Evolutionary conservation across 75 land plant species (phyloP), one percentile per base, ranked within the genome.

Genomic region (Cryptomeria japonica): DNA sequence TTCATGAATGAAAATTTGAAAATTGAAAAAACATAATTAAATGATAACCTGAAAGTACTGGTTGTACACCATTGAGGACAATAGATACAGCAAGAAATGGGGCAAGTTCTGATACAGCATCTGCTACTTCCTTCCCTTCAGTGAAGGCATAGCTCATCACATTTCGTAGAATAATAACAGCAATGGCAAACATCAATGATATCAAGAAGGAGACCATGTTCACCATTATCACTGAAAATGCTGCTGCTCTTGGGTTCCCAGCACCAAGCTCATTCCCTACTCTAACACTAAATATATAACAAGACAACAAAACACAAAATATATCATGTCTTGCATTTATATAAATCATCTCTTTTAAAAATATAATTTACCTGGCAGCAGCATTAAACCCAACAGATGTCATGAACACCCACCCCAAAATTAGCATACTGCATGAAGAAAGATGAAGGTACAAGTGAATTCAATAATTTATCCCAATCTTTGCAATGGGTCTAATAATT

Each of bases 331-430:
- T 38, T 14, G 28, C 3, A 51, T 22, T 46, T 18, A 53, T 47
- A 25, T 46, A 44, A 10, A 34, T 44, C 34, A 68, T 6, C 0
- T 49, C 5, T 42, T 61, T 25, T 0, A 51, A 51, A 46, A 64
- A 38, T 16, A 3, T 70, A 55, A 89, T 87, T 85, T 8, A 92
- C 96, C 97, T 95, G 61, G 91, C 95, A 78, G 97, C 94, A 9
- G 95, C 97, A 88, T 95, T 94, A 83, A 96, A 90, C 2, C 97
- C 97, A 37, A 94, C 93, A 14, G 97, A 88, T 32, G 95, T 87
- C 97, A 96, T 96, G 90, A 89, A 94, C 5, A 88, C 84, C 91
- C 93, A 88, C 11, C 94, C 94, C 25, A 72, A 14, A 15, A 93
- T 85, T 0, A 91, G 89, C 88, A 90, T 91, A 85, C 97, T 95